Conservation (phyloP, 2,329 filamentous ascomycete genomes). For the Botrytis galanthina region DNA sequence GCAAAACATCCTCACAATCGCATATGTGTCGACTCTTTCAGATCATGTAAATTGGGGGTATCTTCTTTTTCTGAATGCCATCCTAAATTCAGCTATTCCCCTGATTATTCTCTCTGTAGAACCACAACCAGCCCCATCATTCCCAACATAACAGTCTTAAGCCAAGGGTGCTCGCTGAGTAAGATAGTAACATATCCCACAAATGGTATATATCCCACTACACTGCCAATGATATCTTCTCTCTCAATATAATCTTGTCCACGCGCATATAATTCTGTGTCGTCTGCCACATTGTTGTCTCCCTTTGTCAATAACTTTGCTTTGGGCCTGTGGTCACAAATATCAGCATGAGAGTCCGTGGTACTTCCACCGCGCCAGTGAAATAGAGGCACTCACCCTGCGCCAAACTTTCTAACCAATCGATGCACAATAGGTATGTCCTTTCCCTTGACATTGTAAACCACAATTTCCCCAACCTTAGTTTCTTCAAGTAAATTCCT, state of each 20-base stretch:
- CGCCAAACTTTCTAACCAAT: slow-evolving; percentile 72
- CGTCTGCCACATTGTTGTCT: slow-evolving; percentile 92
- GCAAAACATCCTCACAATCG: neutral
- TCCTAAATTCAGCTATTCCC: neutral
- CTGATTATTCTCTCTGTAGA: slow-evolving; percentile 73
- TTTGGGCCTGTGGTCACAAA: slow-evolving; percentile 43
- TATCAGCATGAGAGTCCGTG: neutral
- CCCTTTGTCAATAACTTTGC: slow-evolving; percentile 91
- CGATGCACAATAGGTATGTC: slow-evolving; percentile 97
- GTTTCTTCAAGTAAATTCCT: slow-evolving; percentile 53
- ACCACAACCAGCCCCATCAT: slow-evolving; percentile 95
- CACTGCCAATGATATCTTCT: slow-evolving; percentile 89
- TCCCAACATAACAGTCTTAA: slow-evolving; percentile 92
- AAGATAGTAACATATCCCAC: slow-evolving; percentile 97
- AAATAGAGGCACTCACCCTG: slow-evolving; percentile 45
- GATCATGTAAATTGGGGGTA: slow-evolving; percentile 30
- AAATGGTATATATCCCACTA: slow-evolving; percentile 87
- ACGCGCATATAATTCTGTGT: slow-evolving; percentile 83
- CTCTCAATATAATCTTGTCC: slow-evolving; percentile 86
- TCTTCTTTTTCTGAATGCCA: slow-evolving; percentile 23
- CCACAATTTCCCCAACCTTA: slow-evolving; percentile 69
- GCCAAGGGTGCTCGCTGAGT: slow-evolving; percentile 91
- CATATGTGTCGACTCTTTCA: neutral
- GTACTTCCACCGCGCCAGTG: neutral
- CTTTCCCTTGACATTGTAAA: slow-evolving; percentile 77